Conservation (phyloP, 257 asterid genomes). For the Parsonsia alboflavescens region DNA sequence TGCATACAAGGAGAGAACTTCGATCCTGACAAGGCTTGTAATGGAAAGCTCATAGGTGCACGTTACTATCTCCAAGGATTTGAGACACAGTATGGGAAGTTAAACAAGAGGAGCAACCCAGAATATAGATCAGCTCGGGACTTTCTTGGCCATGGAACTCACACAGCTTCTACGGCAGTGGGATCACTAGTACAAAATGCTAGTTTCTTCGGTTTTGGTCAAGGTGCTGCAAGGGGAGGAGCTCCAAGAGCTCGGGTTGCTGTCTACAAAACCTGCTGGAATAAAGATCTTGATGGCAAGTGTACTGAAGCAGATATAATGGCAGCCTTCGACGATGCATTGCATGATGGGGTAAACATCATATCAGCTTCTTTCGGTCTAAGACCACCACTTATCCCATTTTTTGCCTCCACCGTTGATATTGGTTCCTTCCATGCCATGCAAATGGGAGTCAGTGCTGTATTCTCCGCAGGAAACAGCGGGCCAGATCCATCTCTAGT, state of each 20-base stretch:
- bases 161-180: slow-evolving; percentile 57
- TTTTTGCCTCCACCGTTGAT: slow-evolving; percentile 14
- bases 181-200: slow-evolving; percentile 35
- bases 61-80: slow-evolving; percentile 43
- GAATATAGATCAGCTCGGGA: slow-evolving; percentile 53
- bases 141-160: slow-evolving; percentile 57
- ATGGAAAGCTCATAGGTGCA: slow-evolving; percentile 59
- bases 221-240: slow-evolving; percentile 58
- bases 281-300: slow-evolving; percentile 16
- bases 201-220: slow-evolving; percentile 29
- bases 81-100: slow-evolving; percentile 29
- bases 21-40: slow-evolving; percentile 35
- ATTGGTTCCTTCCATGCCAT: slow-evolving; percentile 41
- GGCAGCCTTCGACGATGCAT: slow-evolving; percentile 59
- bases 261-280: slow-evolving; percentile 69
- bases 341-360: slow-evolving; percentile 54
- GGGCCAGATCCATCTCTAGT: slow-evolving; percentile 48
- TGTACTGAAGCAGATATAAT: slow-evolving; percentile 52
- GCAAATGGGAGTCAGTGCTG: slow-evolving; percentile 43
- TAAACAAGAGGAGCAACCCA: slow-evolving; percentile 13
- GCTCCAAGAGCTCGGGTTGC: slow-evolving; percentile 67
- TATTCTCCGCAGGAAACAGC: slow-evolving; percentile 46
- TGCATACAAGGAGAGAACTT: slow-evolving; percentile 45
- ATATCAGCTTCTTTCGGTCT: slow-evolving; percentile 47
- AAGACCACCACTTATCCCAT: slow-evolving; percentile 30